Evolutionary conservation across 345 rosid genomes (phyloP).

Genomic region (Noccaea caerulescens): DNA sequence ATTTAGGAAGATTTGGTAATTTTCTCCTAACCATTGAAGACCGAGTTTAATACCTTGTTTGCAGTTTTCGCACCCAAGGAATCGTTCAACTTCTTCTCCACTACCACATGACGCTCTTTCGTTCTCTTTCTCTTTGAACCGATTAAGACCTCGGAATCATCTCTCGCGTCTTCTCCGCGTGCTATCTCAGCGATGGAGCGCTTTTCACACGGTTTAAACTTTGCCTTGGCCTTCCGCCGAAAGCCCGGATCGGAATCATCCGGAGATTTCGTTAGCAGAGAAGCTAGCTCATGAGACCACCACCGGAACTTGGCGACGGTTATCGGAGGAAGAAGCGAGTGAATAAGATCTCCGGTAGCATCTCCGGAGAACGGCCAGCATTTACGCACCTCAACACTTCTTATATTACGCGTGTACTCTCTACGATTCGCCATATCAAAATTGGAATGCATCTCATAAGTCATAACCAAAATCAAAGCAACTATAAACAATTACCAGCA

Average conservation of each 20-base stretch:
- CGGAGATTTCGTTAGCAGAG: conserved; percentile 40
- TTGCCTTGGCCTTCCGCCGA: conserved; percentile 40
- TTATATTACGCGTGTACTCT: conserved; percentile 53
- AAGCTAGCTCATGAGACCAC: conserved; percentile 69
- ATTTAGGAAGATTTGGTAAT: no score
- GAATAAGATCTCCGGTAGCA: conserved; percentile 29
- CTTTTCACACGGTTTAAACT: conserved; percentile 52
- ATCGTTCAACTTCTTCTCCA: conserved; percentile 18
- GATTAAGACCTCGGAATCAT: conserved; percentile 4
- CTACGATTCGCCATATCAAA: conserved; percentile 39
- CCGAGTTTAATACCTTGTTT: not conserved
- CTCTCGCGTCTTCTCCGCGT: conserved; percentile 24
- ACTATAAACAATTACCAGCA: not conserved
- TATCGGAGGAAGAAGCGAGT: conserved; percentile 59
- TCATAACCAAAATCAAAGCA: not conserved
- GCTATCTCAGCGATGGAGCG: conserved; percentile 55
- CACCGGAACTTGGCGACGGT: conserved; percentile 63
- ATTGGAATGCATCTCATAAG: not conserved
- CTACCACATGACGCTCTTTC: conserved; percentile 26
- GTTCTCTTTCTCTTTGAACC: conserved; percentile 28
- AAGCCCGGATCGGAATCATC: conserved; percentile 15
- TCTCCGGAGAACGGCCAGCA: conserved; percentile 62
- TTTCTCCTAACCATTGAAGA: no score
- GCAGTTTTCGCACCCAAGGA: not conserved
- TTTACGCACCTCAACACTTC: conserved; percentile 56